A percentile compares a stretch with the other conserved stretches of the same genome.
Conservation (phyloP, 805 yeast genomes). For the Zygosaccharomyces siamensis region DNA sequence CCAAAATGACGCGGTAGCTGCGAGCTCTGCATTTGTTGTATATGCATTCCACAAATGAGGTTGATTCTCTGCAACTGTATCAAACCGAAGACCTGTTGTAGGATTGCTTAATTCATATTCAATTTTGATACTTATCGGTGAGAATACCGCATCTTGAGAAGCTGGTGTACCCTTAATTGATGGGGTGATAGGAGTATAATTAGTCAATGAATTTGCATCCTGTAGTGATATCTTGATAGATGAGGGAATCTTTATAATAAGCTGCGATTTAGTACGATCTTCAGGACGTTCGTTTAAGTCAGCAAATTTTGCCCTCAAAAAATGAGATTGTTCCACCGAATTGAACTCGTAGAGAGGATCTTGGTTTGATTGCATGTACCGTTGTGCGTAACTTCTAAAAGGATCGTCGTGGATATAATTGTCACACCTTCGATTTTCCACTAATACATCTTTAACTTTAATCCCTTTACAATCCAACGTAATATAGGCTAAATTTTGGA, state of each 20-base stretch:
- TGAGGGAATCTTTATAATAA: slow-evolving; percentile 32
- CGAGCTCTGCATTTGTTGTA: slow-evolving; percentile 73
- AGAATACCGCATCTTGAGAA: slow-evolving; percentile 49
- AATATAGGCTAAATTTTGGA: slow-evolving; percentile 48
- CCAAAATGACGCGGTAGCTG: slow-evolving; percentile 91
- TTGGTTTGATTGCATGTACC: slow-evolving; percentile 12
- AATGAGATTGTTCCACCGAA: slow-evolving; percentile 34
- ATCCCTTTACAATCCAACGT: slow-evolving; percentile 78
- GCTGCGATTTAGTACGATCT: slow-evolving; percentile 29
- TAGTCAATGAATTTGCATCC: slow-evolving; percentile 40
- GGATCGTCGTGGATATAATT: slow-evolving; percentile 34
- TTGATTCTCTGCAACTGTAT: slow-evolving; percentile 35
- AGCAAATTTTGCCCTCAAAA: slow-evolving; percentile 30
- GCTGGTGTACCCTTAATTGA: slow-evolving; percentile 39
- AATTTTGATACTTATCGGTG: slow-evolving; percentile 69
- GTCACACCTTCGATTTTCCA: slow-evolving; percentile 52
- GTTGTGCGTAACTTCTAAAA: slow-evolving; percentile 14
- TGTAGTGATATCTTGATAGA: slow-evolving; percentile 54
- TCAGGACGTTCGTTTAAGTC: slow-evolving; percentile 30
- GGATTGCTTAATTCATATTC: slow-evolving; percentile 63
- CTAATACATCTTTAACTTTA: slow-evolving; percentile 54
- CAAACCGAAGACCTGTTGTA: slow-evolving; percentile 69
- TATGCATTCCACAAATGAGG: slow-evolving; percentile 73
- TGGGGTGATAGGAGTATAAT: slow-evolving; percentile 39
- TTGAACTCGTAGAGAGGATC: slow-evolving; percentile 24